Conservation (phyloP, 176 grass and related monocot genomes). For the Panicum miliaceum region DNA sequence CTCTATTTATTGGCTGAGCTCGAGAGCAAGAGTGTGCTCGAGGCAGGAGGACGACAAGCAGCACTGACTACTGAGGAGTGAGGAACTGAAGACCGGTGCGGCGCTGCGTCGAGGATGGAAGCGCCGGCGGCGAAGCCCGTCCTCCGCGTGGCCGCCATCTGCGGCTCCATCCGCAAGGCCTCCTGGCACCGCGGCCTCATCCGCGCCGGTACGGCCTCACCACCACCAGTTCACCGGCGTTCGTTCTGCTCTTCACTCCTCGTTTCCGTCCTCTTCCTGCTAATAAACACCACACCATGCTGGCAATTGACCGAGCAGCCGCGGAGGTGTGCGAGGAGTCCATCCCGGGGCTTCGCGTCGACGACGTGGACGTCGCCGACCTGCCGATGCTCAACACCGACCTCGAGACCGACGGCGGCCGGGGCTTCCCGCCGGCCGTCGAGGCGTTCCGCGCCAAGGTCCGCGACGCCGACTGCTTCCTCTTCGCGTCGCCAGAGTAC, state of each 20-base stretch:
- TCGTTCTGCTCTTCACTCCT: too few species aligned
- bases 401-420: slow-evolving; percentile 51
- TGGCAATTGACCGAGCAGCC: too few species aligned
- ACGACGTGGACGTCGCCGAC: slow-evolving; percentile 46
- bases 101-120: not conserved
- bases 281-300: too few species aligned
- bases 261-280: too few species aligned
- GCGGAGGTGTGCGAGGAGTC: slow-evolving; percentile 55
- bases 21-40: not conserved
- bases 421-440: slow-evolving; percentile 45
- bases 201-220: too few species aligned
- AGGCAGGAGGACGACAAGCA: not conserved
- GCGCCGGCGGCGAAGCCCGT: not conserved
- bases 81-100: too few species aligned
- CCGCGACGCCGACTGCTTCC: slow-evolving; percentile 48
- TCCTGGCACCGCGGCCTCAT: slow-evolving; percentile 69
- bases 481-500: slow-evolving; percentile 65
- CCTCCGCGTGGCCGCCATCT: slow-evolving; percentile 52
- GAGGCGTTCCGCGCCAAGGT: slow-evolving; percentile 60
- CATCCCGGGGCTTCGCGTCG: slow-evolving; percentile 48
- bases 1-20: slow-evolving; percentile 4
- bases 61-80: too few species aligned
- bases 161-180: slow-evolving; percentile 63
- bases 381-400: slow-evolving; percentile 68
- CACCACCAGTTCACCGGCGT: too few species aligned